Base-by-base conservation (phyloP, 345 rosid species). In the Populus deltoides region DNA sequence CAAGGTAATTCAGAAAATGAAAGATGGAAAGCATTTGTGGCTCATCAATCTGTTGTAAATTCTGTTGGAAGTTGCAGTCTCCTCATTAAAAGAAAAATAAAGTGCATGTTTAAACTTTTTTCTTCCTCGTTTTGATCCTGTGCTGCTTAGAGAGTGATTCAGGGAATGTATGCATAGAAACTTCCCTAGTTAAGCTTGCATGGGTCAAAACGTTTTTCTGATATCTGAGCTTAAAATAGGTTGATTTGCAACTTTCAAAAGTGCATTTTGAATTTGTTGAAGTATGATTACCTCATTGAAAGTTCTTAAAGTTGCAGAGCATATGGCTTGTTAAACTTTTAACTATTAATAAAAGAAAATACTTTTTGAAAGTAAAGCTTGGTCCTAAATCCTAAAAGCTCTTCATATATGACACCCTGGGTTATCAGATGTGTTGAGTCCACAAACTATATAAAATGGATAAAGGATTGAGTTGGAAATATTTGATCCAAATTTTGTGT, bases 111-210 rank as follows among this genome's bases (percentile, higher is more conserved):
- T 45, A 45, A 27, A 12, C 67, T 27, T n/a, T 62, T 63, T 63
- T 38, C 51, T 8, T 35, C 5, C 38, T 47, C 2, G 2, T 71
- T 15, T 55, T 27, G 5, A 18, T 51, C 36, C 8, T 31, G 16
- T 71, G 61, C 39, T 71, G 33, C 61, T 51, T 51, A 47, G 61
- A 9, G 35, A 31, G 33, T 51, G 24, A 2, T 17, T n/a, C 27
- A 29, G 36, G 66, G 61, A 35, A 36, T 31, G 3, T 4, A 25
- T 31, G 41, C 62, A 15, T n/a, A 47, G 75, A 31, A 24, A 72
- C 51, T 72, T 57, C 75, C 69, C 25, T 73, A 22, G 49, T 22
- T 53, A 73, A 73, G 67, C 75, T 35, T 72, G 45, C 45, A 29
- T 9, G 18, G 75, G 18, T 0, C 57, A 55, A 27, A 18, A 24